Base-by-base conservation (phyloP, 2,329 filamentous ascomycete species). In the Neonectria punicea region DNA sequence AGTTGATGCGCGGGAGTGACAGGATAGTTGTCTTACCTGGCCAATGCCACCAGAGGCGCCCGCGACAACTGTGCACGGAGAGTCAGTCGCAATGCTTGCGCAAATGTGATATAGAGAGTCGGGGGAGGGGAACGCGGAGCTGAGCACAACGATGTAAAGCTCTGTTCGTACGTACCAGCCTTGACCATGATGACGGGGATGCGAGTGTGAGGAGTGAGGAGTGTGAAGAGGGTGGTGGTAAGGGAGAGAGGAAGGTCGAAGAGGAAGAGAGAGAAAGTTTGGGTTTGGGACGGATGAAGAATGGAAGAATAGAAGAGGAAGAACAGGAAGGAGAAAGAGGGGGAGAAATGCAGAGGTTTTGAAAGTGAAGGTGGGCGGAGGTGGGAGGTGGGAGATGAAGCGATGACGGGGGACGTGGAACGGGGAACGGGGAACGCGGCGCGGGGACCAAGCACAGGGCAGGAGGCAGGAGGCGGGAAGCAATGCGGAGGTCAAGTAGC, bases 31-130 rank as follows among this genome's bases (percentile, higher is more conserved):
- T 79, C 85, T 76, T 80, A 97, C 94, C 90, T 98, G 95, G 83
- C 95, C 96, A 90, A 99, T 99, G 86, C 96, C 96, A 85, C 96
- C 96, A 82, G 95, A 91, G 80, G 95, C 96, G 84, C 96, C 96
- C 84, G 96, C 94, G 86, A 99, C 95, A 79, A 90, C 87, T 90
- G 65, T 49, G 49, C n/a, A 41, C 34, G 41, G 41, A 50, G 34
- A 32, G 61, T 63, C 18, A 63, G 55, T 43, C 32, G 25, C 18
- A 30, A 50, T 53, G 50, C 22, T 50, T 20, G 43, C 30, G 32
- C 49, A 13, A n/a, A 39, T 10, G 44, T 66, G 53, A 22, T 14
- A 20, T 49, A 41, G 57, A 53, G 36, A 32, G 53, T 57, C 8
- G 49, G 20, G 63, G 47, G 57, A 54, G 58, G 67, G 69, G 25